Evolutionary conservation across 2,329 filamentous ascomycete genomes (phyloP), one percentile per base, ranked within the genome.

Genomic region (Cercospora zeae-maydis): DNA sequence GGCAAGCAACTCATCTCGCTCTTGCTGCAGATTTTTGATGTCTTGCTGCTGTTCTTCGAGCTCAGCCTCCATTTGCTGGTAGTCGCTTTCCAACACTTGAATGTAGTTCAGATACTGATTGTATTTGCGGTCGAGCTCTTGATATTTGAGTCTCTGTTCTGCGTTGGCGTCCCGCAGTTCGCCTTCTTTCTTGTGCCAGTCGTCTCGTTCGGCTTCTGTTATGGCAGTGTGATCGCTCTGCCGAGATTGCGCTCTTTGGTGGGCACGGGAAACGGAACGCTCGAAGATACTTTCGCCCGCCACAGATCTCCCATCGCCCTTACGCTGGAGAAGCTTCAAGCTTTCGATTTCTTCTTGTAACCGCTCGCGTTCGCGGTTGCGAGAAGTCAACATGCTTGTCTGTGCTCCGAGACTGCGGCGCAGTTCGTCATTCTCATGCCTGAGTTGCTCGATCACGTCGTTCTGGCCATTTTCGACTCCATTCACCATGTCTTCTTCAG

Each of bases 261-360:
- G 73, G 13, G 92, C 88, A 45, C 93, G 87, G 3, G 93, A 97
- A 11, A 93, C 92, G 0, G 93, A 97, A n/a, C 95, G 87, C 64
- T 98, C 95, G 33, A 98, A 85, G 47, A 98, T 89, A 74, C 92
- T 96, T 73, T 98, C 95, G 5, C 93, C 87, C 1, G 92, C 81
- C 59, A 84, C 76, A 2, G 85, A 87, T 61, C 82, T 78, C 58
- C 76, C 77, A 65, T 86, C 89, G 31, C 86, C 86, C 66, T 91
- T 87, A 59, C 92, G 88, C 68, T 92, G 88, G 1, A 90, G 87
- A 71, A 98, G 86, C 78, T 98, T 99, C 66, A 99, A 82, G 65
- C 97, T 93, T 77, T 99, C 95, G 66, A 98, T 98, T 75, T 99
- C 93, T 74, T 96, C 92, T 75, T 98, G 96, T 8, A 99, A 82